Evolutionary conservation across 2,329 filamentous ascomycete genomes (phyloP).

Genomic region (Leptosphaerulina australis): DNA sequence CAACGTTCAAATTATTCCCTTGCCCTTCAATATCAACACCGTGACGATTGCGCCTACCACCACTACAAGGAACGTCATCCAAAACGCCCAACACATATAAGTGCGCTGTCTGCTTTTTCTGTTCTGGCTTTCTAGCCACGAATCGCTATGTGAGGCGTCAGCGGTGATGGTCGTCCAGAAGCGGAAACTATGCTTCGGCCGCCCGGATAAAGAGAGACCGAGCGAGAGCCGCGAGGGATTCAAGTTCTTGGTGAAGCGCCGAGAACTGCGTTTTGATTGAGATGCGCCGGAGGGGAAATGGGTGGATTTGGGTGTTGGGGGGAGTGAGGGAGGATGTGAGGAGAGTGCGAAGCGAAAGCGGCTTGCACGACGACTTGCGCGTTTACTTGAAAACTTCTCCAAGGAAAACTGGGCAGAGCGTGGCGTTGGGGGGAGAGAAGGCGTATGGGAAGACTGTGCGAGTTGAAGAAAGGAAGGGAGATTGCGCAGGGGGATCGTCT

Average conservation of each 20-base stretch:
- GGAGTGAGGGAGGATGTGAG: slow-evolving; percentile 6
- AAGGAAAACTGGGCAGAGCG: slow-evolving; percentile 7
- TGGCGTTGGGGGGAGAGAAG: slow-evolving; percentile 3
- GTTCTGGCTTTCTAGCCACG: slow-evolving; percentile 60
- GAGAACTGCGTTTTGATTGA: neutral
- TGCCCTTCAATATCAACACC: slow-evolving; percentile 52
- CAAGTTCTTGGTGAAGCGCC: slow-evolving; percentile 15
- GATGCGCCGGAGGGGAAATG: neutral
- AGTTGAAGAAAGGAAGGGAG: slow-evolving; percentile 1
- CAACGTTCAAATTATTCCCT: slow-evolving; percentile 33
- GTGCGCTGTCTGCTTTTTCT: slow-evolving; percentile 56
- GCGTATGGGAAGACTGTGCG: neutral
- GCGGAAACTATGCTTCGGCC: slow-evolving; percentile 35
- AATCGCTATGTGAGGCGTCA: slow-evolving; percentile 4
- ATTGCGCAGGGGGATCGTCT: slow-evolving; percentile 7
- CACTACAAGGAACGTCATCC: slow-evolving; percentile 53
- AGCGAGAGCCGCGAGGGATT: slow-evolving; percentile 32
- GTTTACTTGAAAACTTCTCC: slow-evolving; percentile 1
- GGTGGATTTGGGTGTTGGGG: slow-evolving; percentile 1
- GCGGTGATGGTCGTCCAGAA: slow-evolving; percentile 43
- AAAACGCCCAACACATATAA: slow-evolving; percentile 57
- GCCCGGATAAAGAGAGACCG: slow-evolving; percentile 30
- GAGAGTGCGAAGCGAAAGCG: slow-evolving; percentile 14
- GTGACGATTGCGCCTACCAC: slow-evolving; percentile 54
- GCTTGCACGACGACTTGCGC: neutral